Evolutionary conservation across 2,329 filamentous ascomycete genomes (phyloP).

Genomic region (Penicillium glabrum): DNA sequence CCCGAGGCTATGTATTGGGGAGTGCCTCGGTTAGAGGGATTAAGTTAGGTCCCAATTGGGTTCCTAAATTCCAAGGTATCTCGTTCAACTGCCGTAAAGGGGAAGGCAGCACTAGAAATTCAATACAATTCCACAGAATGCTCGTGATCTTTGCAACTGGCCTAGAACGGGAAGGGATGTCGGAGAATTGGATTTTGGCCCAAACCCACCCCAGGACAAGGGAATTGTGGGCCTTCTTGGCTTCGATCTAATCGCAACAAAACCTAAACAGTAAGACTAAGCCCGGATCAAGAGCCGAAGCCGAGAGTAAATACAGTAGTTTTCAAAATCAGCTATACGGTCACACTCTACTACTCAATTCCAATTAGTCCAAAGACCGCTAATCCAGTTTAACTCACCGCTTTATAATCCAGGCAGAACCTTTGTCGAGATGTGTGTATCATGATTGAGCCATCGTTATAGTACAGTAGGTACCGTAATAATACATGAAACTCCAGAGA

Average conservation of each 20-base stretch:
- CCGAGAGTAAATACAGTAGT: not conserved
- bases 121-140: slow-evolving; percentile 16
- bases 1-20: slow-evolving; percentile 16
- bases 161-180: slow-evolving; percentile 6
- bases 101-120: not conserved
- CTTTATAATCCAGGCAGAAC: too few relatives aligned
- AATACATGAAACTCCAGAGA: too few relatives aligned
- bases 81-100: not conserved
- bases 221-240: not conserved
- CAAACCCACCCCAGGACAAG: not conserved
- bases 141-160: slow-evolving; percentile 19
- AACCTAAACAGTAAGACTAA: not conserved
- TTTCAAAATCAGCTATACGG: too few relatives aligned
- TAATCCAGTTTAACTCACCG: too few relatives aligned
- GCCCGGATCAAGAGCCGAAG: not conserved
- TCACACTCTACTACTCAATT: too few relatives aligned
- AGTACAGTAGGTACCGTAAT: too few relatives aligned
- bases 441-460: too few relatives aligned
- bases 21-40: slow-evolving; percentile 14
- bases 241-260: not conserved
- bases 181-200: slow-evolving; percentile 20
- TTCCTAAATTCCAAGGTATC: not conserved
- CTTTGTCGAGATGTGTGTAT: too few relatives aligned
- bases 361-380: too few relatives aligned
- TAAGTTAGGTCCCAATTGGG: not conserved